Evolutionary conservation across 2,329 filamentous ascomycete species (phyloP).

Genomic region (Neofusicoccum parvum): DNA sequence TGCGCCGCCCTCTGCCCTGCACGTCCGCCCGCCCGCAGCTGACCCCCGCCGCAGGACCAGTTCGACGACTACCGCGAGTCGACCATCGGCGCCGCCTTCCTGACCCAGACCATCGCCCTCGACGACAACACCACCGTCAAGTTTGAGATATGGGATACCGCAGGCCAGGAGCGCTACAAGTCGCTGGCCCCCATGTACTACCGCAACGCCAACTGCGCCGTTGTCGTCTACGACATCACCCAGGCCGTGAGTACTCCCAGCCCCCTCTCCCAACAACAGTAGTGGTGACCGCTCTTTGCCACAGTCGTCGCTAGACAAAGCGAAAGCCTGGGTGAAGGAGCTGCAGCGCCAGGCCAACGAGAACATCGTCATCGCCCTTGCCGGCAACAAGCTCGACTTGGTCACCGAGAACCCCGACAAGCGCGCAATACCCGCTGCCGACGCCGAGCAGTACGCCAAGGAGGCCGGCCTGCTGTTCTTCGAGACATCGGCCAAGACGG

Average conservation of each 20-base stretch:
- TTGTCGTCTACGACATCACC: conserved; percentile 99
- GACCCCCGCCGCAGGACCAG: conserved; percentile 71
- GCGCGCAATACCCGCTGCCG: conserved; percentile 83
- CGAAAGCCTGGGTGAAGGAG: conserved; percentile 99
- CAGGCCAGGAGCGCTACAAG: conserved; percentile 98
- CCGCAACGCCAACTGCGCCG: conserved; percentile 97
- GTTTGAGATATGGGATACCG: conserved; percentile 99
- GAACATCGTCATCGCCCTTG: conserved; percentile 98
- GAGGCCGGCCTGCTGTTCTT: conserved; percentile 97
- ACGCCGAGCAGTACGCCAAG: conserved; percentile 92
- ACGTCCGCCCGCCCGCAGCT: not conserved
- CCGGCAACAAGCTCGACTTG: conserved; percentile 96
- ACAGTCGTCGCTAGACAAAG: conserved; percentile 95
- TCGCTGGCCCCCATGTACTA: conserved; percentile 99
- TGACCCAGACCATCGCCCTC: conserved; percentile 97
- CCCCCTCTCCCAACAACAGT: conserved; percentile 8
- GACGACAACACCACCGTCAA: conserved; percentile 98
- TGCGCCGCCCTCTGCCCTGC: conserved; percentile 40
- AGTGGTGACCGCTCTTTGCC: conserved; percentile 22
- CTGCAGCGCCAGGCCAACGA: conserved; percentile 98
- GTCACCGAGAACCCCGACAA: conserved; percentile 95
- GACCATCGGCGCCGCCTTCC: conserved; percentile 96
- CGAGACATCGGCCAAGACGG: conserved; percentile 96
- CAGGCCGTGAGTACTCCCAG: conserved; percentile 73
- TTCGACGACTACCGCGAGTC: conserved; percentile 98